Evolutionary conservation across 1,284 basidiomycete genomes (phyloP), one percentile per base, ranked within the genome.

Genomic region (Tetrapyrgos nigripes): DNA sequence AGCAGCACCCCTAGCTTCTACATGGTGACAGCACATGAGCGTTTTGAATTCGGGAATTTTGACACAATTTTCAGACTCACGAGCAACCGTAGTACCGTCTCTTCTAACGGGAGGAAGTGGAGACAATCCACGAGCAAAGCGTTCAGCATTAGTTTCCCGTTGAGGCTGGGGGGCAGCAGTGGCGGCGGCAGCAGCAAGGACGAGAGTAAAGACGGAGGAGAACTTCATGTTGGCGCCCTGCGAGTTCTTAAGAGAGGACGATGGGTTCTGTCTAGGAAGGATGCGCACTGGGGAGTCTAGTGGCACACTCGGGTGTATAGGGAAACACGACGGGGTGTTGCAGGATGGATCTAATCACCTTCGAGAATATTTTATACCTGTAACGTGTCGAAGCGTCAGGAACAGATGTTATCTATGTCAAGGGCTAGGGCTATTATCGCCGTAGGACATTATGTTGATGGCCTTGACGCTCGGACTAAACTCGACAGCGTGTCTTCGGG

Each of bases 61-160:
- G 14, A 9, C 4, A 17, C 37, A n/a, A 17, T 40, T 5, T 17
- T 40, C 8, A n/a, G 24, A 68, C 70, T 37, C 50, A 77, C 78
- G 58, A 31, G 55, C 66, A 44, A 72, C 67, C 10, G 64, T 65
- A 1, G 74, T 71, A 4, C 63, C 65, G 23, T 74, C 2, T 63
- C 75, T 46, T 48, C 60, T 69, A 31, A 23, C 50, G 9, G 76
- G 76, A 0, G 74, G 56, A 5, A 67, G 63, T 1, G 73, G 77
- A 27, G 73, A 66, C 1, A 86, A 67, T 11, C 84, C 83, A 21
- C 78, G 79, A 46, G 81, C 79, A 52, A 85, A 60, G 46, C 84
- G 82, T 6, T 77, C 58, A 0, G 76, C 83, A 51, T 86, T 85
- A 46, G 82, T 82, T 54, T 81, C 79, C 26, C 26, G 14, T 1